Percentiles rank a stretch among this genome's conserved stretches.
Conservation (phyloP, 2,329 filamentous ascomycete genomes). For the Epichloe scottii region DNA sequence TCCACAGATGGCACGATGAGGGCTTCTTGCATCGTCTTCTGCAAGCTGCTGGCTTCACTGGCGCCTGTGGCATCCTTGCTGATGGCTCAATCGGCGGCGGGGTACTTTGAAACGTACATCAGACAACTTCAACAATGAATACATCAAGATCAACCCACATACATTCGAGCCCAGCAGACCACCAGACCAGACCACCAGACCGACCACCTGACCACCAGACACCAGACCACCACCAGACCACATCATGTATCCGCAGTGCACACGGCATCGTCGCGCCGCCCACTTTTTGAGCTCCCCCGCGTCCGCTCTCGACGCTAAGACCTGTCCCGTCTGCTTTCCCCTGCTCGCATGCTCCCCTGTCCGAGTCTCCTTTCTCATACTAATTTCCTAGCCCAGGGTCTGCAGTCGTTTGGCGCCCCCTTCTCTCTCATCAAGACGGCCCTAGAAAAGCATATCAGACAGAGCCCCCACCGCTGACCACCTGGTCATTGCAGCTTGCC, state of each 20-base stretch:
- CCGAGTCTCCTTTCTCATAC: not conserved
- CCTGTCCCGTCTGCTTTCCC: not conserved
- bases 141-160: no score
- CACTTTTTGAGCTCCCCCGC: slow-evolving; percentile 1
- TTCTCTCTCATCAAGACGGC: not conserved
- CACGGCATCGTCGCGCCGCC: not conserved
- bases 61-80: not conserved
- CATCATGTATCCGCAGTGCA: not conserved
- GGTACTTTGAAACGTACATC: not conserved
- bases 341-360: not conserved
- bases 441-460: slow-evolving; percentile 7
- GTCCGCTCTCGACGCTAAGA: not conserved
- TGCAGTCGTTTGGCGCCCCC: not conserved
- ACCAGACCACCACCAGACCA: no score
- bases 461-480: slow-evolving; percentile 2
- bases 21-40: not conserved
- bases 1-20: not conserved
- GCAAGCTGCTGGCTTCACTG: not conserved
- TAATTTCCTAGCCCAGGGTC: slow-evolving; percentile 3
- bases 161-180: no score
- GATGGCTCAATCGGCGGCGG: not conserved
- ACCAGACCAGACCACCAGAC: no score
- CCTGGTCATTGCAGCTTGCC: slow-evolving; percentile 1
- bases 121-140: not conserved
- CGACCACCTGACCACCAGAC: no score